Percentiles rank a stretch among this genome's conserved stretches.
Evolutionary conservation across 1,284 basidiomycete species (phyloP).

Genomic region (Xerocomus cyaneibrunnescens): DNA sequence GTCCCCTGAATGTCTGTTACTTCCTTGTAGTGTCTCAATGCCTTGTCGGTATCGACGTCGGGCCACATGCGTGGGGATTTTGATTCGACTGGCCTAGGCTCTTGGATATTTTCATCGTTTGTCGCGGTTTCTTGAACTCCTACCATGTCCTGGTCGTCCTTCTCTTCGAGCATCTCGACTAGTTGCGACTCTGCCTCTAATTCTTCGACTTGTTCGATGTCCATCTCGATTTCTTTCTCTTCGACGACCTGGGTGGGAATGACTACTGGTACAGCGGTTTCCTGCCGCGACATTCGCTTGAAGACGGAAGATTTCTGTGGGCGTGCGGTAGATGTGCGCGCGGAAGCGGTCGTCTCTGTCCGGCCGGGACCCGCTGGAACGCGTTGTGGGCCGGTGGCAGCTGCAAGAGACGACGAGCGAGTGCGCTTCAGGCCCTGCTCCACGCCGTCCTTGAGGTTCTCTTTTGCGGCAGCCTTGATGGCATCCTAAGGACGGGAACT

Average conservation of each 20-base stretch:
- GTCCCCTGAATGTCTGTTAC: constrained; percentile 67
- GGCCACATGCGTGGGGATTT: constrained; percentile 64
- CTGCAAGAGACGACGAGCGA: constrained; percentile 59
- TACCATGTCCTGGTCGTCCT: constrained; percentile 61
- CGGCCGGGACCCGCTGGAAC: constrained; percentile 62
- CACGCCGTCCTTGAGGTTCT: constrained; percentile 48
- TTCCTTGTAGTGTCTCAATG: constrained; percentile 54
- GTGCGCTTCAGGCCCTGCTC: constrained; percentile 61
- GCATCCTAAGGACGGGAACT: constrained; percentile 24
- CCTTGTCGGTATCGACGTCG: constrained; percentile 60
- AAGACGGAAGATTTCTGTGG: constrained; percentile 36
- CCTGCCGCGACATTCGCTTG: constrained; percentile 45
- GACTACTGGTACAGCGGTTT: constrained; percentile 40
- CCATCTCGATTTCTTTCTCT: constrained; percentile 56
- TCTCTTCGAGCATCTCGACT: constrained; percentile 42
- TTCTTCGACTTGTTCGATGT: constrained; percentile 47
- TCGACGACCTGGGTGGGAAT: constrained; percentile 34
- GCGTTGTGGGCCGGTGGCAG: constrained; percentile 58
- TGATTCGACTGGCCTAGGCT: constrained; percentile 38
- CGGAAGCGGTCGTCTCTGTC: constrained; percentile 40
- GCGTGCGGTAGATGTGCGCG: constrained; percentile 40
- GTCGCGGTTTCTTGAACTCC: constrained; percentile 41
- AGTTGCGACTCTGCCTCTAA: constrained; percentile 36
- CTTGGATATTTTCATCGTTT: constrained; percentile 45
- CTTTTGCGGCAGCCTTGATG: constrained; percentile 31